Evolutionary conservation across 2,329 filamentous ascomycete species (phyloP).

Genomic region (Whalleya microplaca): DNA sequence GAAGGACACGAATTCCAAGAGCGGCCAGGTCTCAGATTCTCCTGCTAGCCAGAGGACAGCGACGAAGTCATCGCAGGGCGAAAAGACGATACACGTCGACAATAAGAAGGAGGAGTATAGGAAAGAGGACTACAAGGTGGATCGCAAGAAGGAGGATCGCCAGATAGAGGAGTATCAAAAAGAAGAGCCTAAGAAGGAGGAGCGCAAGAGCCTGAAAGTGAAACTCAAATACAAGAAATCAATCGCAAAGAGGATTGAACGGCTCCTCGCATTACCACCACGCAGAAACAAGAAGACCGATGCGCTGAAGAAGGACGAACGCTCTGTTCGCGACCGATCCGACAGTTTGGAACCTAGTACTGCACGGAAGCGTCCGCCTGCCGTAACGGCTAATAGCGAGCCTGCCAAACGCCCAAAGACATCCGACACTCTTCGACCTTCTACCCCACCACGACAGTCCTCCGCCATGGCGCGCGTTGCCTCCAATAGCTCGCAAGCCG

Average conservation of each 20-base stretch:
- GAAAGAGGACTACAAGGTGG: constrained; percentile 33
- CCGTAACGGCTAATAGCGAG: constrained; percentile 40
- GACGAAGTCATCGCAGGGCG: constrained; percentile 34
- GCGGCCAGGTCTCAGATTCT: constrained; percentile 37
- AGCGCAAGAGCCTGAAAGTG: constrained; percentile 42
- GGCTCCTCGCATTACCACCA: constrained; percentile 50
- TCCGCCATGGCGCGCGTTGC: constrained; percentile 57
- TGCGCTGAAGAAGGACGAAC: constrained; percentile 41
- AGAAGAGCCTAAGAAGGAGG: constrained; percentile 33
- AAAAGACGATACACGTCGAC: constrained; percentile 38
- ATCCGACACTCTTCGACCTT: constrained; percentile 48
- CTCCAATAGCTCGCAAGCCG: constrained; percentile 56
- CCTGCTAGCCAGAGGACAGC: constrained; percentile 42
- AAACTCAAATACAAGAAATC: constrained; percentile 54
- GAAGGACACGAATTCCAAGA: constrained; percentile 33
- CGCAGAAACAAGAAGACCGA: constrained; percentile 41
- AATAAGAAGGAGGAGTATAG: constrained; percentile 33
- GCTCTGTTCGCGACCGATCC: constrained; percentile 40
- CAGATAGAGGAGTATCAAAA: constrained; percentile 32
- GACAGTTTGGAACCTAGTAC: constrained; percentile 47
- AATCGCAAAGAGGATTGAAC: constrained; percentile 48
- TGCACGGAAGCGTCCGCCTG: constrained; percentile 55
- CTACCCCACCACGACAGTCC: constrained; percentile 55
- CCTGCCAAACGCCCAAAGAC: constrained; percentile 48
- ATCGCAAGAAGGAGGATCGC: constrained; percentile 2